Evolutionary conservation across 306 rosid genomes (phyloP).

Genomic region (Corylus heterophylla): DNA sequence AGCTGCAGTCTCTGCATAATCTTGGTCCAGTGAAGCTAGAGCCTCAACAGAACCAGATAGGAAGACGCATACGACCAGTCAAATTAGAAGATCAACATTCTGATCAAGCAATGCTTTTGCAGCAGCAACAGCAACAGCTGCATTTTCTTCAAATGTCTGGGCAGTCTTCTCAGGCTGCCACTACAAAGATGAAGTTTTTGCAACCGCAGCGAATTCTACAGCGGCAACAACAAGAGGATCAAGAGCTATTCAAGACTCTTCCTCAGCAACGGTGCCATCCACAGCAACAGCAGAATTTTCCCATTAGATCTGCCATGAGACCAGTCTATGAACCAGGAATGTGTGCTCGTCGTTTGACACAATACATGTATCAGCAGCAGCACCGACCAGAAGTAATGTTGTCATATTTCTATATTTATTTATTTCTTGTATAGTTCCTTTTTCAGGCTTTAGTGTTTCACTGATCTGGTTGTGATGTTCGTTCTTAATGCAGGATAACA

Average conservation of each 20-base stretch:
- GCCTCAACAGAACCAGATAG: slow-evolving; percentile 62
- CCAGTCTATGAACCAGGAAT: slow-evolving; percentile 89
- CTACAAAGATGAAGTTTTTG: slow-evolving; percentile 79
- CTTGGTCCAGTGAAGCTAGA: slow-evolving; percentile 76
- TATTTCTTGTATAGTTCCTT: slow-evolving; percentile 5
- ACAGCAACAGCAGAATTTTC: slow-evolving; percentile 72
- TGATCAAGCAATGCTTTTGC: slow-evolving; percentile 72
- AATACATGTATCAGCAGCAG: slow-evolving; percentile 92
- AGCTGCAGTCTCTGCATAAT: slow-evolving; percentile 65
- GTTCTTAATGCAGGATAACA: slow-evolving; percentile 50
- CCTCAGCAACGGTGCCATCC: slow-evolving; percentile 82
- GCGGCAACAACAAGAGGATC: slow-evolving; percentile 78
- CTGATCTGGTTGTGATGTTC: neutral
- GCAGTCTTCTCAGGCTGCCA: slow-evolving; percentile 79
- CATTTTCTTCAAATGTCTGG: slow-evolving; percentile 72
- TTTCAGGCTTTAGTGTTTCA: neutral
- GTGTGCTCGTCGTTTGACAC: slow-evolving; percentile 92
- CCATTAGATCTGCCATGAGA: slow-evolving; percentile 72
- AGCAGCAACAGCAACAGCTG: slow-evolving; percentile 64
- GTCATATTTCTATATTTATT: neutral
- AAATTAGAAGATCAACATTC: slow-evolving; percentile 69
- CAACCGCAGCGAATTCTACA: slow-evolving; percentile 78
- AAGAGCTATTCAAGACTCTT: slow-evolving; percentile 73
- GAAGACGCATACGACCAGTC: slow-evolving; percentile 54
- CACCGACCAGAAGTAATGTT: slow-evolving; percentile 84